A percentile compares a stretch with the other conserved stretches of the same genome.
Evolutionary conservation across 192 early-diverging fungal species (phyloP).

Genomic region (Piromyces sp.): DNA sequence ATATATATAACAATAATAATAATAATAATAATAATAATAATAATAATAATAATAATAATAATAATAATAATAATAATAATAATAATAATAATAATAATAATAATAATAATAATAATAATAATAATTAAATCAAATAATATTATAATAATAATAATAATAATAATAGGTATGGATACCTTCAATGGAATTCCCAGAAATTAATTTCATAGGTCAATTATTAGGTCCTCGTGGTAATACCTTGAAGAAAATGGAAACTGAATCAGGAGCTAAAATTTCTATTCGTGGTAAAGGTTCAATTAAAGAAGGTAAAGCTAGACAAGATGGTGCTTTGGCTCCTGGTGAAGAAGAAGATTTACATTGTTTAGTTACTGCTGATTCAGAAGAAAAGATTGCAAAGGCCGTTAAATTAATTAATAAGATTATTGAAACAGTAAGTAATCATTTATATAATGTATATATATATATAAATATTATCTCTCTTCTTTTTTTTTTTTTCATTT

Average conservation of each 20-base stretch:
- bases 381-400: conserved; percentile 71
- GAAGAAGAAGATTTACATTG: conserved; percentile 76
- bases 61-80: too few species aligned
- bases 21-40: too few species aligned
- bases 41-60: too few species aligned
- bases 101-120: too few species aligned
- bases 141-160: too few species aligned
- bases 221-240: conserved; percentile 93
- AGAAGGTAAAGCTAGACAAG: conserved; percentile 59
- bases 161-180: conserved; percentile 31
- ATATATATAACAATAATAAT: too few species aligned
- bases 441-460: too few species aligned
- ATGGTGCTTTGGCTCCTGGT: conserved; percentile 21
- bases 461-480: too few species aligned
- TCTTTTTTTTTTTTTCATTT: not conserved
- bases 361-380: conserved; percentile 70
- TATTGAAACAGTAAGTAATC: conserved; percentile 66
- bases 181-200: conserved; percentile 88
- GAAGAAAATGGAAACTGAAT: conserved; percentile 86
- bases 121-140: too few species aligned
- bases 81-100: too few species aligned
- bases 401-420: conserved; percentile 78
- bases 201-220: conserved; percentile 92
- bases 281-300: conserved; percentile 91
- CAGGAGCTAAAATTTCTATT: conserved; percentile 90